Conservation (phyloP, 225 moss, liverwort and hornwort genomes). For the Marchantia paleacea region DNA sequence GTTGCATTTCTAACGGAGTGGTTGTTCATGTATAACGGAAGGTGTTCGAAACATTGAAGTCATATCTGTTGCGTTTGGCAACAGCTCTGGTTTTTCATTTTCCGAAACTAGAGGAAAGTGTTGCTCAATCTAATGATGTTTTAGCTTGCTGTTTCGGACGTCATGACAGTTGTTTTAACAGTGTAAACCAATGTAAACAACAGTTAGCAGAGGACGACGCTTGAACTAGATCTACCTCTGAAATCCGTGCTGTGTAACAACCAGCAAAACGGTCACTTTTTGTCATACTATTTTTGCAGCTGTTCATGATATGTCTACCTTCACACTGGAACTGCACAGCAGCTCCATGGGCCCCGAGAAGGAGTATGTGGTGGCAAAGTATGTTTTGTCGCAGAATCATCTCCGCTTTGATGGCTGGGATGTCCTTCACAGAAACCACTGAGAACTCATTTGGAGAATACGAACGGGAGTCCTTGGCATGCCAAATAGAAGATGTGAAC, state of each 20-base stretch:
- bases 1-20: no score
- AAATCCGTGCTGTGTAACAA: no score
- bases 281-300: conserved; percentile 16
- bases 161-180: not conserved
- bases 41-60: no score
- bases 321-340: conserved; percentile 29
- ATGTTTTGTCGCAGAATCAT: conserved; percentile 19
- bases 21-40: not conserved
- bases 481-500: no score
- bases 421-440: not conserved
- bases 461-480: not conserved
- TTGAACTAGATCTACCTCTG: no score
- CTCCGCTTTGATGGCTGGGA: conserved; percentile 37
- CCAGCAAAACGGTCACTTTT: no score
- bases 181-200: not conserved
- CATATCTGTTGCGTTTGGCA: not conserved
- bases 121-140: no score
- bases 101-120: no score
- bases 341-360: not conserved
- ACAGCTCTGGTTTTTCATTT: not conserved
- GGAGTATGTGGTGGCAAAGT: conserved; percentile 20
- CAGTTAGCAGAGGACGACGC: no score
- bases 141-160: no score
- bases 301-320: conserved; percentile 14
- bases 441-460: not conserved